Conservation (phyloP, 352 stramenopile genomes). For the Phytophthora sansomeana region DNA sequence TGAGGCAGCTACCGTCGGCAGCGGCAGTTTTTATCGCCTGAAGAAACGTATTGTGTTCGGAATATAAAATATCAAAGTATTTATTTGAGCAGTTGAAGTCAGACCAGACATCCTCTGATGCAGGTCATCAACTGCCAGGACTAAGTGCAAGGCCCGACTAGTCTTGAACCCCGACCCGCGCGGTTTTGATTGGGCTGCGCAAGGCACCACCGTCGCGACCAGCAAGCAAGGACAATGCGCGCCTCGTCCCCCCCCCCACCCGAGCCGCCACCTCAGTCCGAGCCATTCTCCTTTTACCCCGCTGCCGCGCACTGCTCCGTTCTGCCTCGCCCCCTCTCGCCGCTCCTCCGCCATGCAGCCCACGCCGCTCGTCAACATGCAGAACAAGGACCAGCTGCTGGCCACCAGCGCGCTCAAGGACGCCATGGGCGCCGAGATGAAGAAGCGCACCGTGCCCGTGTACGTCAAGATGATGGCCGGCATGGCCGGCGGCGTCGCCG, state of each 20-base stretch:
- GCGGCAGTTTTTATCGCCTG: neutral
- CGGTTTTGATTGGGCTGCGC: constrained; percentile 18
- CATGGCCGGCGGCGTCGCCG: constrained; percentile 87
- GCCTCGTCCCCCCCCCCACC: constrained; percentile 23
- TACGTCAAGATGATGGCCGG: constrained; percentile 89
- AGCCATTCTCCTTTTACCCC: constrained; percentile 43
- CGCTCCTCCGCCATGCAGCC: constrained; percentile 26
- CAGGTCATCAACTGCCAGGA: neutral
- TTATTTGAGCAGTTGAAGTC: no score
- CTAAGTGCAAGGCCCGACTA: neutral
- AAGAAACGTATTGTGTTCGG: neutral
- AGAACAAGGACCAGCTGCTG: constrained; percentile 45
- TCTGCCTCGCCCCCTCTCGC: constrained; percentile 1
- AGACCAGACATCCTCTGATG: neutral
- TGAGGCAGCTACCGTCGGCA: constrained; percentile 2
- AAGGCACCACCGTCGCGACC: constrained; percentile 17
- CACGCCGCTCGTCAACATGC: constrained; percentile 31
- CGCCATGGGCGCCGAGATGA: constrained; percentile 73
- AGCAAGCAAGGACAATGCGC: constrained; percentile 22
- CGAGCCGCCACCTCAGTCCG: constrained; percentile 3
- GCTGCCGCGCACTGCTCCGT: constrained; percentile 25
- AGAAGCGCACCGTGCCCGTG: constrained; percentile 71
- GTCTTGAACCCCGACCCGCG: constrained; percentile 17
- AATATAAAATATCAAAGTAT: neutral
- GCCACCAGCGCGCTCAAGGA: constrained; percentile 84